These are phyloP conservation scores for Suhomyces emberorum DNA, from an alignment of 805 yeast species.

Conservation along the genomic window DNA sequence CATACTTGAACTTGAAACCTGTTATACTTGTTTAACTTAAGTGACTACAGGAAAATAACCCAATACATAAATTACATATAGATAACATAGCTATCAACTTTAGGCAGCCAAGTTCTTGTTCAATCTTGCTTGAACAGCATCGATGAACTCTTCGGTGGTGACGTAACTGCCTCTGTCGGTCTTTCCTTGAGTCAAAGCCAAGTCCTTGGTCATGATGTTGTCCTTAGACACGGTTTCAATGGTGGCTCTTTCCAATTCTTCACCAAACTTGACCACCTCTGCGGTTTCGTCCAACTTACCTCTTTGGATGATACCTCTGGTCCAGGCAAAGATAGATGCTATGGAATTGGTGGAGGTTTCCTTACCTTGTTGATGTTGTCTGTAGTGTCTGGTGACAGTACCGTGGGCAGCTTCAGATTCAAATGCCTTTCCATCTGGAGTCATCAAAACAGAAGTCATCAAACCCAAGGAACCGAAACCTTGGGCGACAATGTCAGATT, in stretches of 20 bases:
- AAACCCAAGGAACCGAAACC: constrained; percentile 83
- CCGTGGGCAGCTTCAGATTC: constrained; percentile 89
- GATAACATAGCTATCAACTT: no score
- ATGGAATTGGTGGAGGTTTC: constrained; percentile 83
- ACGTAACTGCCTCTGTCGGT: constrained; percentile 62
- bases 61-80: no score
- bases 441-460: constrained; percentile 79
- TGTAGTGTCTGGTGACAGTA: constrained; percentile 81
- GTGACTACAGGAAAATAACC: no score
- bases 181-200: constrained; percentile 69
- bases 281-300: constrained; percentile 73
- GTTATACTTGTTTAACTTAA: no score
- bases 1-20: no score
- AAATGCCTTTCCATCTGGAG: constrained; percentile 84
- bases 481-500: constrained; percentile 82
- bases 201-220: constrained; percentile 79
- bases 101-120: constrained; percentile 15
- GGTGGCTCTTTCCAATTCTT: constrained; percentile 62
- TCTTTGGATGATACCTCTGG: constrained; percentile 81
- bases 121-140: constrained; percentile 67
- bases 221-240: constrained; percentile 70
- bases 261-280: constrained; percentile 65
- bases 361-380: constrained; percentile 78
- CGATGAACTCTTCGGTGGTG: constrained; percentile 72
- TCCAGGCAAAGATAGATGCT: constrained; percentile 84